Percentiles rank a stretch among this genome's conserved stretches.
These are phyloP conservation scores for Avena atlantica DNA, from an alignment of 176 grass and related monocot genomes.

Conservation along the genomic window DNA sequence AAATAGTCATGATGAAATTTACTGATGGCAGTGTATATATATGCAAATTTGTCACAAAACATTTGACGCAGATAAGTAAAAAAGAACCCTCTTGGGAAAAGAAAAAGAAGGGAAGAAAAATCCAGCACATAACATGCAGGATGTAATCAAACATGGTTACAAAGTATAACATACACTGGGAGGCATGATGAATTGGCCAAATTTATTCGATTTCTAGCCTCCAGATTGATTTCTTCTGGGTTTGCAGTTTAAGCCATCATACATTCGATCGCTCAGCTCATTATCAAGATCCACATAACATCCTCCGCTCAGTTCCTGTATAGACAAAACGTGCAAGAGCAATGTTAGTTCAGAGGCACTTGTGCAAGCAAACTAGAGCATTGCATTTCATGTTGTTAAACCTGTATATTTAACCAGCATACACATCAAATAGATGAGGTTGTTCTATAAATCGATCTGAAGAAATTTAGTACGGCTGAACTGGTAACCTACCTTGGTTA, in stretches of 20 bases:
- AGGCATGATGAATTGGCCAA: not conserved
- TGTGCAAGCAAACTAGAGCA: not conserved
- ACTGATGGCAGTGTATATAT: not conserved
- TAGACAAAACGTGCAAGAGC: not conserved
- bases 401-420: not conserved
- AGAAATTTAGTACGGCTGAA: not conserved
- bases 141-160: not conserved
- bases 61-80: not conserved
- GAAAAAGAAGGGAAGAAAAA: not conserved
- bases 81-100: not conserved
- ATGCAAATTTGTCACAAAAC: not conserved
- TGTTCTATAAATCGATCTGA: not conserved
- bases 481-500: not conserved
- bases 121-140: not conserved
- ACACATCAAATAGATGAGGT: not conserved
- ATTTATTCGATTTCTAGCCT: not conserved
- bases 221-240: not conserved
- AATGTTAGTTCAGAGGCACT: not conserved
- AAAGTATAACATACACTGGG: not conserved
- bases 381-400: not conserved
- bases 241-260: not conserved
- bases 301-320: not conserved
- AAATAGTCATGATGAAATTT: not conserved
- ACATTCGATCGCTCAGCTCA: not conserved
- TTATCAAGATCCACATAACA: not conserved